Conservation (phyloP, 1,284 basidiomycete species). For the Stygiomarasmius scandens region DNA sequence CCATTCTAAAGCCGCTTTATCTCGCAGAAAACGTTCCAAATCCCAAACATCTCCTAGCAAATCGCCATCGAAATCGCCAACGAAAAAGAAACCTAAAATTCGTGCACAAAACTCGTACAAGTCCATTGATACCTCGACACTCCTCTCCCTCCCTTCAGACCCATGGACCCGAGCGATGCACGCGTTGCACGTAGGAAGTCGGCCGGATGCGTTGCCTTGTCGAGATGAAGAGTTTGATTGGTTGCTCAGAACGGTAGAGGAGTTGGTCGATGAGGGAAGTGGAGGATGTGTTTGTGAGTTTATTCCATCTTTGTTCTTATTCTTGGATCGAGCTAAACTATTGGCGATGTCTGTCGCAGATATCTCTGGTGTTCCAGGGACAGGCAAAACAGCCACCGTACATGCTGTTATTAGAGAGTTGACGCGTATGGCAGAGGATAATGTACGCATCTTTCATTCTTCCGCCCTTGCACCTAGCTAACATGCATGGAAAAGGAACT, state of each 20-base stretch:
- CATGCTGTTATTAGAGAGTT: conserved; percentile 89
- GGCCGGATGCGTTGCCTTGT: conserved; percentile 90
- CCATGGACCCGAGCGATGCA: conserved; percentile 87
- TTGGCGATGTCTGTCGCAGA: too few species aligned
- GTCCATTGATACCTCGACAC: conserved; percentile 33
- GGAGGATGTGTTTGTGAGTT: conserved; percentile 93
- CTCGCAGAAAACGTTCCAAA: conserved; percentile 34
- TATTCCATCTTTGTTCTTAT: conserved; percentile 1
- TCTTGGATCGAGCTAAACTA: too few species aligned
- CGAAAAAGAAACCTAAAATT: conserved; percentile 32
- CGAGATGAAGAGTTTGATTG: conserved; percentile 85
- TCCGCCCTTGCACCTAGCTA: background rate
- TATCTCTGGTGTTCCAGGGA: conserved; percentile 97
- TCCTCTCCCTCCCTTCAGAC: conserved; percentile 62
- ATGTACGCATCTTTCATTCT: conserved; percentile 48
- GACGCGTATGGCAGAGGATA: conserved; percentile 81
- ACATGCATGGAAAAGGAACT: conserved; percentile 64
- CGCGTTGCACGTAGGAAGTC: conserved; percentile 89
- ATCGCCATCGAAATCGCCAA: conserved; percentile 33
- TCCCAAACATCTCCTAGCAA: conserved; percentile 14
- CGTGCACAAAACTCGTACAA: conserved; percentile 37
- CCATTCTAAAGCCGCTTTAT: conserved; percentile 64
- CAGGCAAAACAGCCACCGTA: conserved; percentile 98
- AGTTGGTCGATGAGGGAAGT: conserved; percentile 88
- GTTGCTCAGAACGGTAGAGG: conserved; percentile 80